A percentile compares a stretch with the other conserved stretches of the same genome.
Evolutionary conservation across 192 early-diverging fungal genomes (phyloP).

Genomic region (Backusella australiensis): DNA sequence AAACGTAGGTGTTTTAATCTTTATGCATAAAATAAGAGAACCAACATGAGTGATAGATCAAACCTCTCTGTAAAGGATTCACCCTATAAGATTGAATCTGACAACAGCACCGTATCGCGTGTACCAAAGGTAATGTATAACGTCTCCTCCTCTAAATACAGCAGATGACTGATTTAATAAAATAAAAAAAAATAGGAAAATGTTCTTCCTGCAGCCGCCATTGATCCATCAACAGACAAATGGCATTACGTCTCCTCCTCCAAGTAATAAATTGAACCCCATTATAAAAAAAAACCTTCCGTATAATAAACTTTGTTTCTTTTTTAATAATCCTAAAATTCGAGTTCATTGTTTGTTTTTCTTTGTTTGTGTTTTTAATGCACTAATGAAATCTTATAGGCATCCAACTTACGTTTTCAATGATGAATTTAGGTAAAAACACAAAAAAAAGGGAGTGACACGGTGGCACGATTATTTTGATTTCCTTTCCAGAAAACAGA

Average conservation of each 20-base stretch:
- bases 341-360: too few species aligned
- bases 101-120: constrained; percentile 17
- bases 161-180: neutral
- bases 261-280: neutral
- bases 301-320: neutral
- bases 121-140: neutral
- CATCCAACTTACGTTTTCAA: too few species aligned
- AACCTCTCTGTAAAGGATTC: constrained; percentile 65
- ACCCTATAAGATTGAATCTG: constrained; percentile 60
- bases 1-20: constrained; percentile 12
- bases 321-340: neutral
- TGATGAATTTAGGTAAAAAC: neutral
- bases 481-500: too few species aligned
- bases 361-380: neutral
- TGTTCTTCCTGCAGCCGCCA: constrained; percentile 47
- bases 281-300: neutral
- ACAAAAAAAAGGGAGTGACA: neutral
- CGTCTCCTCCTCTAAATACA: neutral
- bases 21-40: constrained; percentile 17
- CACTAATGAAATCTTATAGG: too few species aligned
- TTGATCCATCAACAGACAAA: constrained; percentile 84
- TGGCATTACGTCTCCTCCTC: constrained; percentile 84
- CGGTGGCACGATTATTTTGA: neutral
- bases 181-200: constrained; percentile 20
- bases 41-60: constrained; percentile 34